Percentiles rank a stretch among this genome's conserved stretches.
Evolutionary conservation across 129 eudicot species (phyloP).

Genomic region (Pulicaria dysenterica): DNA sequence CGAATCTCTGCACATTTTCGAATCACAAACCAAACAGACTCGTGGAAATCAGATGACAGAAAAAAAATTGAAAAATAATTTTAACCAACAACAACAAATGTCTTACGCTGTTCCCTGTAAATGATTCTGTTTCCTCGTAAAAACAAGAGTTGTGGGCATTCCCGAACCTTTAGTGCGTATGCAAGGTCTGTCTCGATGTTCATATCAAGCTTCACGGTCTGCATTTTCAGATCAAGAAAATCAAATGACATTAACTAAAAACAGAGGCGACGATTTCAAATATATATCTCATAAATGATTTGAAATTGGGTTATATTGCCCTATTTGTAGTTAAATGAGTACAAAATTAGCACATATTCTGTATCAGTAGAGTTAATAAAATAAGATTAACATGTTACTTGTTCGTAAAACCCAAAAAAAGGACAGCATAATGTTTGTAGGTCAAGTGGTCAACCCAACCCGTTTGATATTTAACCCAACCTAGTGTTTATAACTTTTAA

Average conservation of each 20-base stretch:
- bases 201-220: constrained; percentile 93
- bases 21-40: not conserved
- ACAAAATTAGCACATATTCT: no score
- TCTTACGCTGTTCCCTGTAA: constrained; percentile 74
- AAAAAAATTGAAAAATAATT: not conserved
- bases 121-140: constrained; percentile 79
- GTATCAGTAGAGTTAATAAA: no score
- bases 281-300: not conserved
- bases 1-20: constrained; percentile 68
- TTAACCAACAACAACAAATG: not conserved
- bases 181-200: constrained; percentile 95
- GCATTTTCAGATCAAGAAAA: constrained; percentile 21
- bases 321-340: no score
- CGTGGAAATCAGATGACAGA: not conserved
- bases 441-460: not conserved
- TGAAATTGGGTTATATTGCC: not conserved
- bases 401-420: no score
- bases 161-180: constrained; percentile 83
- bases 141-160: constrained; percentile 89
- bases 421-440: not conserved
- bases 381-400: no score
- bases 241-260: not conserved
- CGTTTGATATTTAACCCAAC: no score
- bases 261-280: not conserved
- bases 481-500: not conserved